phyloP scores from a whole-genome alignment of 176 grass and related monocot genomes.

The Aegilops bicornis region DNA sequence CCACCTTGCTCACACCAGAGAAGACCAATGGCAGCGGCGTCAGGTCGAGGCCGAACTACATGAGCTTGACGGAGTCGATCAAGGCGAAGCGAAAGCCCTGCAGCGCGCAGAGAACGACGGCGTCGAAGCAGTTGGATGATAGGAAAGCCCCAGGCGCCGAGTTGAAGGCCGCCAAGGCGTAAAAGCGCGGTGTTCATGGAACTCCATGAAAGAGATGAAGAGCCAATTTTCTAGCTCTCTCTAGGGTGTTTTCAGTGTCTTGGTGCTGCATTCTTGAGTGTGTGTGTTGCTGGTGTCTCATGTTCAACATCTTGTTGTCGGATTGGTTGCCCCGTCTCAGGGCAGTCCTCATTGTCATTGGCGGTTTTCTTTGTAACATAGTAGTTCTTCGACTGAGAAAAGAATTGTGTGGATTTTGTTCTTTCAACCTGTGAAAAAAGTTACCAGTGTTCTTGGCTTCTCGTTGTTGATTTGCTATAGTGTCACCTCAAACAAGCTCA shows the following conservation, averaged over 20 bases:
- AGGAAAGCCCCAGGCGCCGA: slow-evolving; percentile 37
- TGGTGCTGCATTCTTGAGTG: slow-evolving; percentile 37
- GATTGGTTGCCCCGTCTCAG: slow-evolving; percentile 30
- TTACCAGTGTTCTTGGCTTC: neutral
- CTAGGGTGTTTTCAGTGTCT: slow-evolving; percentile 31
- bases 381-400: slow-evolving; percentile 44
- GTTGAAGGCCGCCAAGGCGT: slow-evolving; percentile 36
- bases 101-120: slow-evolving; percentile 22
- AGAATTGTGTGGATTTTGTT: slow-evolving; percentile 30
- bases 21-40: slow-evolving; percentile 40
- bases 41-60: slow-evolving; percentile 69
- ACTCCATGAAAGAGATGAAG: slow-evolving; percentile 22
- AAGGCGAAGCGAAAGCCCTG: slow-evolving; percentile 69
- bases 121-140: slow-evolving; percentile 35
- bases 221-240: slow-evolving; percentile 22
- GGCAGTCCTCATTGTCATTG: slow-evolving; percentile 36
- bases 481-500: neutral
- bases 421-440: neutral
- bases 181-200: neutral
- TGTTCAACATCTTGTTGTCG: slow-evolving; percentile 61
- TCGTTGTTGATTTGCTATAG: neutral
- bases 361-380: slow-evolving; percentile 69
- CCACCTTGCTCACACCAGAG: slow-evolving; percentile 52
- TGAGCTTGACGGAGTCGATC: slow-evolving; percentile 91
- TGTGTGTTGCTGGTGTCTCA: slow-evolving; percentile 37